Evolutionary conservation across 495 filamentous ascomycete species (phyloP).

Genomic region (Aspergillus coremiiformis): DNA sequence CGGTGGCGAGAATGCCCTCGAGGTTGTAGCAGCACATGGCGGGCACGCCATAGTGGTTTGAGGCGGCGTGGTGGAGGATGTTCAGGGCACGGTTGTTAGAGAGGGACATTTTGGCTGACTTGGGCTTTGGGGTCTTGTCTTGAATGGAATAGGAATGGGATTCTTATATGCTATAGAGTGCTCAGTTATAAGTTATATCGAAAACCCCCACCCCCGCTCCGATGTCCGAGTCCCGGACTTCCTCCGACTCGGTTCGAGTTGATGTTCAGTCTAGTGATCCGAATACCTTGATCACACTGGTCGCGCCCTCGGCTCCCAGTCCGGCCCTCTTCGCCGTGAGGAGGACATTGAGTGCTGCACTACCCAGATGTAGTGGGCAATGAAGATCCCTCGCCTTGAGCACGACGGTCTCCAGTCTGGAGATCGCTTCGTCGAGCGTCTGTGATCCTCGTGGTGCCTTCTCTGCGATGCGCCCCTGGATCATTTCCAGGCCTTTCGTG

Average conservation of each 20-base stretch:
- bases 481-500: conserved; percentile 50
- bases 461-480: conserved; percentile 25
- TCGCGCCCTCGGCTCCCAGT: conserved; percentile 23
- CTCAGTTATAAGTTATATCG: no score
- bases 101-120: conserved; percentile 39
- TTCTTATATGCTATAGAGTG: neutral
- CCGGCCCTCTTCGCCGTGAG: conserved; percentile 30
- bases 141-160: no score
- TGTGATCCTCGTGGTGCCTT: conserved; percentile 21
- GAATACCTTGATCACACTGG: conserved; percentile 33
- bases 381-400: conserved; percentile 49
- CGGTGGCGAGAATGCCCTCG: conserved; percentile 71
- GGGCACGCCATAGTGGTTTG: conserved; percentile 61
- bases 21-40: conserved; percentile 84
- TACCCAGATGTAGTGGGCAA: conserved; percentile 37
- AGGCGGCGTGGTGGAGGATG: conserved; percentile 61
- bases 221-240: conserved; percentile 13
- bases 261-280: no score
- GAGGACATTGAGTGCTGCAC: conserved; percentile 34
- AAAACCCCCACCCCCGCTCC: neutral
- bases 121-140: no score
- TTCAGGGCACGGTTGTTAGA: conserved; percentile 58
- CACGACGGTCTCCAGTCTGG: conserved; percentile 52
- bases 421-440: conserved; percentile 50
- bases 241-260: no score